phyloP scores from a whole-genome alignment of 768 basidiomycete genomes.

The Kwoniella heveanensis region DNA sequence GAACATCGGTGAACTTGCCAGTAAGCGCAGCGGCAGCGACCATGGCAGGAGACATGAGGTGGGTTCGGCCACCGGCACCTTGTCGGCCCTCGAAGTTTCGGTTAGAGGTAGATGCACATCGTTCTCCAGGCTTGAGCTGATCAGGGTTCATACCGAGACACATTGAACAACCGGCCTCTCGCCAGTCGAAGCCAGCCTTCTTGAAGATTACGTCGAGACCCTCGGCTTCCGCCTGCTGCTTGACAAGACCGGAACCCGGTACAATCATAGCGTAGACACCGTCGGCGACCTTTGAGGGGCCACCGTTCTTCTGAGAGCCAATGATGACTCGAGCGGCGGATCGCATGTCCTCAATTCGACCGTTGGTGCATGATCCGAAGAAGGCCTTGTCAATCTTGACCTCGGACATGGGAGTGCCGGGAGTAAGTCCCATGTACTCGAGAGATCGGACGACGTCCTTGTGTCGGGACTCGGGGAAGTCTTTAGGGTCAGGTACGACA shows the following conservation, averaged over 20 bases:
- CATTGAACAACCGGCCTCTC: constrained; percentile 95
- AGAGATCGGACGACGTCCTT: constrained; percentile 74
- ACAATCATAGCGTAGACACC: constrained; percentile 85
- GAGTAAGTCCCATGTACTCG: constrained; percentile 80
- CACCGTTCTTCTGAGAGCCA: constrained; percentile 66
- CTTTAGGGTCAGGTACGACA: constrained; percentile 72
- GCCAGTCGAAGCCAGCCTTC: constrained; percentile 91
- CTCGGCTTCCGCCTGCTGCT: constrained; percentile 86
- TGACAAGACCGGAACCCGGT: constrained; percentile 86
- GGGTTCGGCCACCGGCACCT: constrained; percentile 83
- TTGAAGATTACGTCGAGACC: constrained; percentile 83
- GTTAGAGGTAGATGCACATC: constrained; percentile 90
- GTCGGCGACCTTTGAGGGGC: constrained; percentile 67
- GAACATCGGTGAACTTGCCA: constrained; percentile 80
- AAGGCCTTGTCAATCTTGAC: constrained; percentile 85
- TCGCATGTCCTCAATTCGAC: constrained; percentile 88
- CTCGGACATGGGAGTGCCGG: constrained; percentile 77
- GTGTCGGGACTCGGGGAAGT: constrained; percentile 68
- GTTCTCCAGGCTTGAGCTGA: constrained; percentile 74
- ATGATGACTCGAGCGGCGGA: constrained; percentile 78
- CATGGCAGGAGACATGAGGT: constrained; percentile 88
- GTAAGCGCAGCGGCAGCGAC: constrained; percentile 86
- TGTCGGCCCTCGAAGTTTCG: constrained; percentile 90
- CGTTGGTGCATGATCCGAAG: constrained; percentile 93
- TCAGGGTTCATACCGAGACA: constrained; percentile 96